Base-by-base conservation (phyloP, 139 green algal genomes). In the Asterochloris erici region DNA sequence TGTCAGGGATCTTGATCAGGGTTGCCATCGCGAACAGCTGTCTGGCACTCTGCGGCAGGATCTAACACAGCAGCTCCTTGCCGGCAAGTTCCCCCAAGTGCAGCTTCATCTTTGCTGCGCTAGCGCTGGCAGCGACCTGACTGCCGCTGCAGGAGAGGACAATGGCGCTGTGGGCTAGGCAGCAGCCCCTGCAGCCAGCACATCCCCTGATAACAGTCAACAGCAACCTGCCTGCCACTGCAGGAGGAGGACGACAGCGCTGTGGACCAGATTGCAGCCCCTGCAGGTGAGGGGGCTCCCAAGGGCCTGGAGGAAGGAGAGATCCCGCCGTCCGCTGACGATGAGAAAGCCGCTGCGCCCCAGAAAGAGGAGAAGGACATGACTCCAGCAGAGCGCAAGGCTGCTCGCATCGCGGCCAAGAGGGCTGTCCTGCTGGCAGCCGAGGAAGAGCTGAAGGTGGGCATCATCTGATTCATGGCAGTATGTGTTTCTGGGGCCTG, bases 361-460 rank as follows among this genome's bases (percentile, higher is more conserved):
- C 66, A 77, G 23, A 77, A 84, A 60, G 91, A 96, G 82, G 86
- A 92, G 82, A 85, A 81, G 26, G 88, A 93, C 82, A 83, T 90
- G 0, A 78, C 79, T 0, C 78, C 81, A 11, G 85, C 89, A 16
- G 83, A 89, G 14, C 83, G 75, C 69, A 74, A 80, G 76, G 61
- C 76, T 27, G 60, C 68, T 12, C 76, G 76, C 60, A 54, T 74
- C 68, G 69, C 69, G 76, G 81, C 83, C n/a, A 86, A 84, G 73
- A 79, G 77, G 66, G 86, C 85, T 19, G 86, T 89, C 68, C 68
- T 71, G 17, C 14, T 17, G 10, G 82, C 83, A 73, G 93, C 89
- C 13, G 80, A 88, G 70, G 86, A 89, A 19, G 91, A 95, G 86
- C 84, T 93, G 64, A 91, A 95, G 89, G 82, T 85, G 0, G 17